phyloP scores from a whole-genome alignment of 768 basidiomycete genomes.

The Cyathus striatus region DNA sequence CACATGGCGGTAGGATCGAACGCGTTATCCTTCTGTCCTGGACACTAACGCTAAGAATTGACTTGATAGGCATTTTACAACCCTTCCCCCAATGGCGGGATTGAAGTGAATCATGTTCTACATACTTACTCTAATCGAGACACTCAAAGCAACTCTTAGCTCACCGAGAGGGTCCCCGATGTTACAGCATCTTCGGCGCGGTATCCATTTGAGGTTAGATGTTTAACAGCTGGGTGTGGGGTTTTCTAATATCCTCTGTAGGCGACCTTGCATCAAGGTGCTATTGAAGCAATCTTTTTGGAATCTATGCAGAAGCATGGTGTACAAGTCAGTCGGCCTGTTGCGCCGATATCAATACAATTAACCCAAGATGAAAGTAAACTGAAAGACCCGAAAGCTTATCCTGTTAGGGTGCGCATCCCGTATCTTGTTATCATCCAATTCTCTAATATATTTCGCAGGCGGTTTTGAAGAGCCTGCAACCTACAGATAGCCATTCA shows the following conservation, averaged over 20 bases:
- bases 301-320: conserved; percentile 47
- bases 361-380: conserved; percentile 34
- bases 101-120: conserved; percentile 39
- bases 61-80: conserved; percentile 73
- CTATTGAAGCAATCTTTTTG: conserved; percentile 54
- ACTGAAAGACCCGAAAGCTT: conserved; percentile 33
- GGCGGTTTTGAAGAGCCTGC: conserved; percentile 41
- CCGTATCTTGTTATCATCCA: neutral
- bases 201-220: conserved; percentile 63
- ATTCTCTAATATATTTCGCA: conserved; percentile 13
- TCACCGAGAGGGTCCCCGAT: conserved; percentile 58
- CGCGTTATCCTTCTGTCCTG: too few species aligned
- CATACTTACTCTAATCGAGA: neutral
- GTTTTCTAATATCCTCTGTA: conserved; percentile 16
- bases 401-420: conserved; percentile 31
- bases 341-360: conserved; percentile 43
- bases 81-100: conserved; percentile 52
- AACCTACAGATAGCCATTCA: conserved; percentile 22
- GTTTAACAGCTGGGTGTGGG: neutral
- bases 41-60: too few species aligned
- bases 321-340: conserved; percentile 44
- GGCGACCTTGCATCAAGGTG: conserved; percentile 61
- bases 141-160: conserved; percentile 24
- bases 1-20: conserved; percentile 52
- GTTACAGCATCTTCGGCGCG: conserved; percentile 58